Evolutionary conservation across 352 stramenopile species (phyloP).

Genomic region (Phytophthora litchii): DNA sequence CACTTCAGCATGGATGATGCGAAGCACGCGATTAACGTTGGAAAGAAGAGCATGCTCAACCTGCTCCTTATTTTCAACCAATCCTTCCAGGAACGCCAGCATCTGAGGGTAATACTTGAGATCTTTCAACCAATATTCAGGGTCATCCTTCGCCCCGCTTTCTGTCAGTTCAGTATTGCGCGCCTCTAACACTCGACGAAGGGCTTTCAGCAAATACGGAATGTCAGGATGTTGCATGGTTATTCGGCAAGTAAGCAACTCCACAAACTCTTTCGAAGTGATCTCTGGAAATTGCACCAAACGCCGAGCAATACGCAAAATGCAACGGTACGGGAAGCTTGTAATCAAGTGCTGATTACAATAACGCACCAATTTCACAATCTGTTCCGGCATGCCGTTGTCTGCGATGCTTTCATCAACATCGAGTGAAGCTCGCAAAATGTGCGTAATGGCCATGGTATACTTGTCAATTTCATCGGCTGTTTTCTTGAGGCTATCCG

Average conservation of each 20-base stretch:
- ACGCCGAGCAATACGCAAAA: constrained; percentile 62
- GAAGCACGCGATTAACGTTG: constrained; percentile 77
- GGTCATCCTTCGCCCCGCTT: constrained; percentile 37
- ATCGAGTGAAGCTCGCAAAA: constrained; percentile 63
- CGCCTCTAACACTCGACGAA: constrained; percentile 78
- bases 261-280: constrained; percentile 69
- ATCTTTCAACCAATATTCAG: constrained; percentile 61
- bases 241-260: constrained; percentile 75
- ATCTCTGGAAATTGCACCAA: constrained; percentile 74
- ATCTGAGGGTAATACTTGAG: constrained; percentile 71
- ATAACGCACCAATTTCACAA: constrained; percentile 75
- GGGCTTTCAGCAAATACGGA: constrained; percentile 66
- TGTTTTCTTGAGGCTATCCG: constrained; percentile 52
- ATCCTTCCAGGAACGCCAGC: constrained; percentile 57
- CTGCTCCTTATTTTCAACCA: constrained; percentile 56
- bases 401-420: constrained; percentile 77
- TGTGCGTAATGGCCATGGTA: constrained; percentile 73
- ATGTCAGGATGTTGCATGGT: constrained; percentile 76
- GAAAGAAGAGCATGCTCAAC: constrained; percentile 59
- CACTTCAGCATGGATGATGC: constrained; percentile 70
- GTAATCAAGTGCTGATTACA: constrained; percentile 78
- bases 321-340: constrained; percentile 73
- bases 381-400: constrained; percentile 69
- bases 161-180: constrained; percentile 41
- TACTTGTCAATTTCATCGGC: constrained; percentile 70